A percentile compares a stretch with the other conserved stretches of the same genome.
phyloP scores from a whole-genome alignment of 768 basidiomycete genomes.

The Termitomyces sp. region DNA sequence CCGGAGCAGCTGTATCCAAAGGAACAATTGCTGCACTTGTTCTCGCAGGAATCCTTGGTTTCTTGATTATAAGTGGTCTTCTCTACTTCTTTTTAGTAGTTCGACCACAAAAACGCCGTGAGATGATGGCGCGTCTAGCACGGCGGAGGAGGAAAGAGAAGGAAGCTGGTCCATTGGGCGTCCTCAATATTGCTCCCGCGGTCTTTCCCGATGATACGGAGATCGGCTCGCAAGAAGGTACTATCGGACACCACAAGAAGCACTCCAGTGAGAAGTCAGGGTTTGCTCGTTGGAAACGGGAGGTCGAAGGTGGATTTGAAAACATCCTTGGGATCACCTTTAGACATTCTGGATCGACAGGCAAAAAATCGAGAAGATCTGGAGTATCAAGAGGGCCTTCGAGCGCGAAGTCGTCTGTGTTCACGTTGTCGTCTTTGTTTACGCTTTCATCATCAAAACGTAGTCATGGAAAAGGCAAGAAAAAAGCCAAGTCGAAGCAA shows the following conservation, averaged over 20 bases:
- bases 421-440: constrained; percentile 16
- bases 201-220: constrained; percentile 6
- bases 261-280: constrained; percentile 29
- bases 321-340: constrained; percentile 33
- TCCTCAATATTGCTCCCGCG: constrained; percentile 17
- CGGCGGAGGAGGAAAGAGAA: constrained; percentile 6
- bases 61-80: constrained; percentile 34
- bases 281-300: constrained; percentile 39
- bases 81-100: constrained; percentile 41
- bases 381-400: constrained; percentile 4
- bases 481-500: constrained; percentile 19
- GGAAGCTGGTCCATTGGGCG: constrained; percentile 13
- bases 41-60: constrained; percentile 48
- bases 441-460: constrained; percentile 15
- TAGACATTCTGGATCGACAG: constrained; percentile 30
- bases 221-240: constrained; percentile 7
- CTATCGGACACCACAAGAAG: constrained; percentile 6
- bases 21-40: constrained; percentile 66
- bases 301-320: constrained; percentile 28
- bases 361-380: constrained; percentile 13
- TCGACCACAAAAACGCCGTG: constrained; percentile 38
- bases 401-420: constrained; percentile 23
- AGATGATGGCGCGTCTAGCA: constrained; percentile 12
- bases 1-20: constrained; percentile 22
- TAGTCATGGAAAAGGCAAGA: constrained; percentile 31